These are phyloP conservation scores for Sugiyamaella neomexicana DNA, from an alignment of 1,139 yeast genomes.

Conservation along the genomic window DNA sequence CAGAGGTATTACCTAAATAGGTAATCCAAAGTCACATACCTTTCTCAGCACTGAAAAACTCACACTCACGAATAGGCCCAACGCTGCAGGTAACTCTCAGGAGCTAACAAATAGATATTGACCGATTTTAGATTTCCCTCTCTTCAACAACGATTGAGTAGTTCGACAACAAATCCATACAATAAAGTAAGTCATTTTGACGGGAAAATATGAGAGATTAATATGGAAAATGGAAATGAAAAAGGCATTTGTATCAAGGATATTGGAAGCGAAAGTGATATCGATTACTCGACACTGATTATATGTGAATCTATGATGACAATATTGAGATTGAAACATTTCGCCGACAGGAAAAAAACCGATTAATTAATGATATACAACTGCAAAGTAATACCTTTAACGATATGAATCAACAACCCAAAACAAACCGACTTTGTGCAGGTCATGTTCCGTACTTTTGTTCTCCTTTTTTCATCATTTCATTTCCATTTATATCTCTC, in stretches of 20 bases:
- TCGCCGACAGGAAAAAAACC: too few species aligned
- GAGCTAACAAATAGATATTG: slow-evolving; percentile 3
- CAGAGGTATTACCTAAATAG: slow-evolving; percentile 4
- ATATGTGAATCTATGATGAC: too few species aligned
- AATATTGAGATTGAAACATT: too few species aligned
- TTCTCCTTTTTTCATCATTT: not conserved
- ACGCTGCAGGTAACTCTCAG: slow-evolving; percentile 4
- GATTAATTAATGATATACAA: too few species aligned
- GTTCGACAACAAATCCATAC: slow-evolving; percentile 10
- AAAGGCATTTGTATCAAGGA: not conserved
- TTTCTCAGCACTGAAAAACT: slow-evolving; percentile 1
- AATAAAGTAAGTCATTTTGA: slow-evolving; percentile 10
- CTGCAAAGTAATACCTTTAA: too few species aligned
- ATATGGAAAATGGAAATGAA: not conserved
- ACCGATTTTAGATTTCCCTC: slow-evolving; percentile 13
- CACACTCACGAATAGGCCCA: slow-evolving; percentile 4
- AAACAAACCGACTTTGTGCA: too few species aligned
- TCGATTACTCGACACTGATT: too few species aligned
- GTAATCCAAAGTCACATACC: slow-evolving; percentile 1
- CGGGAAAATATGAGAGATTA: not conserved
- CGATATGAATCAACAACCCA: too few species aligned
- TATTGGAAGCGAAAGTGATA: too few species aligned
- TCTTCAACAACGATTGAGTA: slow-evolving; percentile 15
- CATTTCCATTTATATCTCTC: not conserved
- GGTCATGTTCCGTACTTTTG: not conserved